A percentile compares a stretch with the other conserved stretches of the same genome.
Conservation (phyloP, 2,329 filamentous ascomycete genomes). For the Tolypocladium endophyticum region DNA sequence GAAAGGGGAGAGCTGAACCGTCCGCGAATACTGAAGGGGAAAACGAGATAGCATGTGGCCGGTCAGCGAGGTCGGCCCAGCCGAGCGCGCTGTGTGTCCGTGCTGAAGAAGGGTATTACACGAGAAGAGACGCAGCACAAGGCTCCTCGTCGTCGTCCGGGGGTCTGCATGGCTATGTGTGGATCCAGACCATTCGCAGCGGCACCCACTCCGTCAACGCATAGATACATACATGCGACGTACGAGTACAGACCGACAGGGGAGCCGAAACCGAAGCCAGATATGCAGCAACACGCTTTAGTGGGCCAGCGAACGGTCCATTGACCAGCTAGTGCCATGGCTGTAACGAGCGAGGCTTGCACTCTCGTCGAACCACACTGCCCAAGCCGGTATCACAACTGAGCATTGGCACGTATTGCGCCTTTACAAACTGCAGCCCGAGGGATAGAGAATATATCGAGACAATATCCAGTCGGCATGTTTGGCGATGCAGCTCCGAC, state of each 20-base stretch:
- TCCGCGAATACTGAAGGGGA: not conserved
- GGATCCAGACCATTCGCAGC: not conserved
- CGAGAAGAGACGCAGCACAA: not conserved
- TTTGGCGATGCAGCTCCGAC: constrained; percentile 2
- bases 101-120: not conserved
- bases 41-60: not conserved
- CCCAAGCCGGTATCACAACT: constrained; percentile 2
- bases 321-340: not conserved
- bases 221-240: not conserved
- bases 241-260: not conserved
- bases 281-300: not conserved
- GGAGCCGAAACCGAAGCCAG: not conserved
- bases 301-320: not conserved
- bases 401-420: constrained; percentile 1
- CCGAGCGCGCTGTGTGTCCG: not conserved
- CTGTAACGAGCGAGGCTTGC: constrained; percentile 2
- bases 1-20: constrained; percentile 3
- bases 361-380: constrained; percentile 1
- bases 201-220: not conserved
- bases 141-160: not conserved
- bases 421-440: not conserved
- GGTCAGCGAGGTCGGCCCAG: not conserved
- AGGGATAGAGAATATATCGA: not conserved
- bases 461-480: not conserved
- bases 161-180: not conserved